These are phyloP conservation scores for Acanthamoeba castellanii DNA, from an alignment of 208 protist species.

Conservation along the genomic window DNA sequence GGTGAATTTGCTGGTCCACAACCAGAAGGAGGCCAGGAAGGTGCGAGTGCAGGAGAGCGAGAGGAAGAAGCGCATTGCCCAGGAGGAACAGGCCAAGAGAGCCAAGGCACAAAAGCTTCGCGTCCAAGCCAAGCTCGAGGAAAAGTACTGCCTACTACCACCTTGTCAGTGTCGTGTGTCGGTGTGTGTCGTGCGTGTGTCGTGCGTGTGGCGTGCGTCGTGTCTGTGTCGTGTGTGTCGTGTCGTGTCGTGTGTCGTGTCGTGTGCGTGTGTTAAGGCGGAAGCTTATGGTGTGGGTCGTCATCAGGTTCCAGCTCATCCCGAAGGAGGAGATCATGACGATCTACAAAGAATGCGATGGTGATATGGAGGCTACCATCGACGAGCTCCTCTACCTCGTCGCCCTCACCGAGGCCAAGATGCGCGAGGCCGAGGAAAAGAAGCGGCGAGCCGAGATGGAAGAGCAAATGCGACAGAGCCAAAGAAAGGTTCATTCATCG, in stretches of 20 bases:
- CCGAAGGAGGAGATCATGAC: conserved; percentile 59
- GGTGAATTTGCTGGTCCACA: background rate
- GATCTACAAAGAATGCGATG: conserved; percentile 38
- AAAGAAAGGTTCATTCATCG: background rate
- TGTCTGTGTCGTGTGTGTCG: too few relatives aligned
- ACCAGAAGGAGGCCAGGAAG: conserved; percentile 21
- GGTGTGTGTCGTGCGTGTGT: background rate
- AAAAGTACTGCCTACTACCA: background rate
- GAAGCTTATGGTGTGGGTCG: background rate
- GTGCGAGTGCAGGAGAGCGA: background rate
- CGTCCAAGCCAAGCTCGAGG: conserved; percentile 20
- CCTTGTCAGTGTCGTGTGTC: too few relatives aligned
- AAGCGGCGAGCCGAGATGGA: background rate
- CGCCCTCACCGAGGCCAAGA: conserved; percentile 68
- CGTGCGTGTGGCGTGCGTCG: background rate
- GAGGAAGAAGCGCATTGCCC: conserved; percentile 2
- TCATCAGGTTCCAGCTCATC: conserved; percentile 18
- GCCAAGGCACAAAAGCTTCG: background rate
- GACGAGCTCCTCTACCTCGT: conserved; percentile 58
- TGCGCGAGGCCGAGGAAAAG: background rate
- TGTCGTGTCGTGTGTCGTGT: background rate
- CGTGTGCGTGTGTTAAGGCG: background rate
- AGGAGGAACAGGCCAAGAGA: background rate
- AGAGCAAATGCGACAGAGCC: background rate
- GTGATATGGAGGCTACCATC: conserved; percentile 55